Evolutionary conservation across 768 basidiomycete species (phyloP).

Genomic region (Macrolepiota dolichaula): DNA sequence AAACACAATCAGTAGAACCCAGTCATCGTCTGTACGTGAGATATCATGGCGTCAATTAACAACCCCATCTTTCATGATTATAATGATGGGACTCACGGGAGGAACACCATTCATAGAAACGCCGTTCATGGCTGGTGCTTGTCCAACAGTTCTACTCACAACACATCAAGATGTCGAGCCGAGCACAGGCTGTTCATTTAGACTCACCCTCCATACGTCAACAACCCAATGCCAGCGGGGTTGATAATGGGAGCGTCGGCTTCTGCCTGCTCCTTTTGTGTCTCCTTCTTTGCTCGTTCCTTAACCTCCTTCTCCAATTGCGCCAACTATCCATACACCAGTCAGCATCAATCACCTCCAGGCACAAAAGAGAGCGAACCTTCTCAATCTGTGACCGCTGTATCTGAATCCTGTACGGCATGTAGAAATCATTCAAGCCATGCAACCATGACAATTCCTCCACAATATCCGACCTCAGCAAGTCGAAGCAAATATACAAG

Average conservation of each 20-base stretch:
- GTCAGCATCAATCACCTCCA: conserved; percentile 10
- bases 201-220: conserved; percentile 59
- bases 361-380: conserved; percentile 31
- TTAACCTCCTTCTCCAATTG: conserved; percentile 85
- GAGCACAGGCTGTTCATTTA: conserved; percentile 28
- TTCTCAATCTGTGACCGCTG: conserved; percentile 77
- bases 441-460: conserved; percentile 97
- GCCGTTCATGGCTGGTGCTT: conserved; percentile 42
- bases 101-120: conserved; percentile 64
- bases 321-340: conserved; percentile 46
- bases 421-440: conserved; percentile 94
- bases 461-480: conserved; percentile 89
- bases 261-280: conserved; percentile 86
- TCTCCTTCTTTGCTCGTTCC: conserved; percentile 84
- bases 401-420: conserved; percentile 92
- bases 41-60: not conserved
- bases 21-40: conserved; percentile 51
- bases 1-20: conserved; percentile 41
- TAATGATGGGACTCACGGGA: conserved; percentile 45
- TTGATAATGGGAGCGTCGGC: conserved; percentile 87
- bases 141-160: conserved; percentile 50
- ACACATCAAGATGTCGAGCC: conserved; percentile 3
- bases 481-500: conserved; percentile 91
- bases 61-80: not conserved
- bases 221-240: conserved; percentile 66